These are phyloP conservation scores for Pyrenochaeta sp. DNA, from an alignment of 2,329 filamentous ascomycete genomes.

Conservation along the genomic window DNA sequence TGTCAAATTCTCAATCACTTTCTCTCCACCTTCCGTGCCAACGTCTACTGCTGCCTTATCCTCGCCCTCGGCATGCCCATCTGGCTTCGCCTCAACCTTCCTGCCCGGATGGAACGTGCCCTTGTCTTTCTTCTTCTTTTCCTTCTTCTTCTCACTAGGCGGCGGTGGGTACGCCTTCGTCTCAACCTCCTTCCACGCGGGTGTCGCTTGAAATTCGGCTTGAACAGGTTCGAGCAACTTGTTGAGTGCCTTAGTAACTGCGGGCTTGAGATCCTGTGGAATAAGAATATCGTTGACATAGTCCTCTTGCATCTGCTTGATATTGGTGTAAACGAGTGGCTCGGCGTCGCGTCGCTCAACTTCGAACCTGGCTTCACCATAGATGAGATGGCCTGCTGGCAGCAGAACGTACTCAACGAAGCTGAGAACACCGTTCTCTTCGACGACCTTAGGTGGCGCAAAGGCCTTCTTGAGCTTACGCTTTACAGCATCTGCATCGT, in stretches of 20 bases:
- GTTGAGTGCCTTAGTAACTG: conserved; percentile 76
- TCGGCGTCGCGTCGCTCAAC: conserved; percentile 75
- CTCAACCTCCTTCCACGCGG: conserved; percentile 82
- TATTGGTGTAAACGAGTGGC: conserved; percentile 79
- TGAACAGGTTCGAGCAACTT: conserved; percentile 81
- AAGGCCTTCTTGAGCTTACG: conserved; percentile 79
- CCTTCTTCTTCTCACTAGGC: conserved; percentile 68
- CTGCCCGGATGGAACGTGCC: conserved; percentile 68
- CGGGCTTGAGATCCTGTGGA: conserved; percentile 88
- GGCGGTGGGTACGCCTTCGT: conserved; percentile 82
- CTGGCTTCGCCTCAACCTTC: conserved; percentile 54
- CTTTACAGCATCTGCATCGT: conserved; percentile 74
- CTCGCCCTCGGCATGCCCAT: conserved; percentile 55
- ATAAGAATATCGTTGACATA: conserved; percentile 83
- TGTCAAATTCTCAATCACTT: conserved; percentile 44
- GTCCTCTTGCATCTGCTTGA: conserved; percentile 78
- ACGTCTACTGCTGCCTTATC: conserved; percentile 54
- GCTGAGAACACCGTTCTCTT: conserved; percentile 85
- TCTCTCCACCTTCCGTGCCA: conserved; percentile 46
- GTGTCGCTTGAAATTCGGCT: conserved; percentile 71
- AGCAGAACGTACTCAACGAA: conserved; percentile 90
- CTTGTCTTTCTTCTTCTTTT: conserved; percentile 77
- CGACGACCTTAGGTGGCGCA: conserved; percentile 76
- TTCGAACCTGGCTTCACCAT: conserved; percentile 67
- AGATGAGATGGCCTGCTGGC: conserved; percentile 72